A percentile compares a stretch with the other conserved stretches of the same genome.
Conservation (phyloP, 805 yeast species). For the Jamesozyma spencerorum region DNA sequence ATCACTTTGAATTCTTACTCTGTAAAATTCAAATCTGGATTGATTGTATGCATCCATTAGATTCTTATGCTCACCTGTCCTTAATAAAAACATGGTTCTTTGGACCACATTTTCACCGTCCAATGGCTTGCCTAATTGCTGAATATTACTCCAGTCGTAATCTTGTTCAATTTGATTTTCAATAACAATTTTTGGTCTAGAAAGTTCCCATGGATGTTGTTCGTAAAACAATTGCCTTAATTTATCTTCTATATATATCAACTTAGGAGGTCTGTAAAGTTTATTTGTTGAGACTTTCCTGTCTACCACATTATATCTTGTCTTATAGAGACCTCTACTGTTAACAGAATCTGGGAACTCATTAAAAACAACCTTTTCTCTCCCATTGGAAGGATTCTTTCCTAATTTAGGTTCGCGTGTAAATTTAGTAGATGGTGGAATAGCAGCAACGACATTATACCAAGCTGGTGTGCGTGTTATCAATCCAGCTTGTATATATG, state of each 20-base stretch:
- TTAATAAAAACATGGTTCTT: constrained; percentile 51
- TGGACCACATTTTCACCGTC: constrained; percentile 88
- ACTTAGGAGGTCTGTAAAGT: constrained; percentile 24
- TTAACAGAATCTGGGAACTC: constrained; percentile 9
- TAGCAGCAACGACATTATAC: constrained; percentile 74
- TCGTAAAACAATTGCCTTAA: constrained; percentile 72
- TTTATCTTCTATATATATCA: constrained; percentile 51
- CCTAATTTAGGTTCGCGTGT: constrained; percentile 22
- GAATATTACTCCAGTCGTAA: constrained; percentile 71
- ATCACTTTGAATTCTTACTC: constrained; percentile 76
- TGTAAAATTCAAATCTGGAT: constrained; percentile 82
- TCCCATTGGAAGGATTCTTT: constrained; percentile 15
- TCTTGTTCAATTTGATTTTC: constrained; percentile 59
- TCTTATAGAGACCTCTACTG: constrained; percentile 27
- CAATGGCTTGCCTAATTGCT: constrained; percentile 61
- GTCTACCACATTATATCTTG: constrained; percentile 23
- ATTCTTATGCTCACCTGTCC: constrained; percentile 25
- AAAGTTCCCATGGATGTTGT: constrained; percentile 97
- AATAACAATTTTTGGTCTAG: constrained; percentile 75
- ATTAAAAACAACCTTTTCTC: constrained; percentile 8
- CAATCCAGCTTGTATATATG: constrained; percentile 62
- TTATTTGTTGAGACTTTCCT: constrained; percentile 11
- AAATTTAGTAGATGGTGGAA: constrained; percentile 69
- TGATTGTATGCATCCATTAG: constrained; percentile 68
- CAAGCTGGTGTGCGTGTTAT: constrained; percentile 71